Conservation (phyloP, 2,329 filamentous ascomycete species). For the Fusarium lateritium region DNA sequence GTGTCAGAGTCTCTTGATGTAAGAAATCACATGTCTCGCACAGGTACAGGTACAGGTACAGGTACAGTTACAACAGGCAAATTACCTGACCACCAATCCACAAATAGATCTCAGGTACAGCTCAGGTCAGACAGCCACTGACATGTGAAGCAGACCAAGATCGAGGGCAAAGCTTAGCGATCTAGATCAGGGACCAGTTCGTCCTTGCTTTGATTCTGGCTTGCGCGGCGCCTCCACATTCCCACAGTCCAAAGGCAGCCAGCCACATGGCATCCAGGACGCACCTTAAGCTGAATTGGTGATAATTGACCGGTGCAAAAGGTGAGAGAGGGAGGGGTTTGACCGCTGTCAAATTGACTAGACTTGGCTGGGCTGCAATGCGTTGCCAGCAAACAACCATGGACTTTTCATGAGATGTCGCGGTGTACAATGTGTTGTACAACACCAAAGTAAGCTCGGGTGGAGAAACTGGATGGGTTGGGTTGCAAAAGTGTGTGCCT, state of each 20-base stretch:
- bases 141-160: conserved; percentile 41
- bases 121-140: conserved; percentile 27
- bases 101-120: conserved; percentile 38
- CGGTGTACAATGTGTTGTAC: conserved; percentile 21
- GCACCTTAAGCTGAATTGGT: not conserved
- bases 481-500: conserved; percentile 28
- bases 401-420: too few relatives aligned
- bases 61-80: conserved; percentile 4
- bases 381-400: conserved; percentile 36
- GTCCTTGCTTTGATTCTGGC: conserved; percentile 12
- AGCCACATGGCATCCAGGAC: conserved; percentile 40
- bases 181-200: conserved; percentile 37
- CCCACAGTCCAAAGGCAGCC: conserved; percentile 31
- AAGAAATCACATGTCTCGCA: conserved; percentile 29
- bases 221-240: conserved; percentile 37
- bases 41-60: not conserved
- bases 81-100: conserved; percentile 16
- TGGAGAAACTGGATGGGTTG: conserved; percentile 18
- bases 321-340: conserved; percentile 15
- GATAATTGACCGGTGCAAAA: conserved; percentile 25
- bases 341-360: conserved; percentile 15
- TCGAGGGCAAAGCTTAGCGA: conserved; percentile 31
- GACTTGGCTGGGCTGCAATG: conserved; percentile 38
- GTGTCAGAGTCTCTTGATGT: conserved; percentile 22
- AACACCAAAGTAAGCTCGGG: conserved; percentile 22